Percentiles rank a stretch among this genome's conserved stretches.
phyloP scores from a whole-genome alignment of 306 rosid genomes.

The Castanospermum australe region DNA sequence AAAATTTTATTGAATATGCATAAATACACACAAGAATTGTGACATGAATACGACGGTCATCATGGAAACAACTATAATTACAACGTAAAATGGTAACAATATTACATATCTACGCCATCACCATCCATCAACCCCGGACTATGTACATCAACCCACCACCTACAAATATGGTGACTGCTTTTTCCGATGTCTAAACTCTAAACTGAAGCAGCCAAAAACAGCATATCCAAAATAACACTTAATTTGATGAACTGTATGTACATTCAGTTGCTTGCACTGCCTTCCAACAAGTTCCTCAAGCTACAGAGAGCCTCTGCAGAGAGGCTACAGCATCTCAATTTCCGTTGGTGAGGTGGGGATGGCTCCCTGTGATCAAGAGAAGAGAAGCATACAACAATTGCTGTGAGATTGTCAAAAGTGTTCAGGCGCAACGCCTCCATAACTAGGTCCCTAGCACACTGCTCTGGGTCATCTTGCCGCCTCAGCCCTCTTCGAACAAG shows the following conservation, averaged over 20 bases:
- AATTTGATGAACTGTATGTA: conserved; percentile 17
- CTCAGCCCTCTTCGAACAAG: conserved; percentile 75
- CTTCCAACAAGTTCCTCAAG: conserved; percentile 80
- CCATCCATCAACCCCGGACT: conserved; percentile 32
- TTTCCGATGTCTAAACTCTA: conserved; percentile 38
- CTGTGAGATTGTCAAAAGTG: conserved; percentile 87
- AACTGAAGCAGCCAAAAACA: conserved; percentile 67
- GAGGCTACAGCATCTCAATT: conserved; percentile 76
- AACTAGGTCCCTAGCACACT: conserved; percentile 83
- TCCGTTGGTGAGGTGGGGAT: conserved; percentile 55
- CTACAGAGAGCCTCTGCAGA: conserved; percentile 90
- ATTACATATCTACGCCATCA: conserved; percentile 39
- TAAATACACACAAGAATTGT: conserved; percentile 26
- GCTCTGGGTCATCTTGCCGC: conserved; percentile 76
- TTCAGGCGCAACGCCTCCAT: conserved; percentile 79
- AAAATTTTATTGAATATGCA: conserved; percentile 22
- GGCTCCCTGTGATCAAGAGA: conserved; percentile 45
- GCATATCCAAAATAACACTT: conserved; percentile 24
- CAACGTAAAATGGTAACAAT: conserved; percentile 29
- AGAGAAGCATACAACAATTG: conserved; percentile 70
- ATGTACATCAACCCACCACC: conserved; percentile 51
- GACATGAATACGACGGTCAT: conserved; percentile 29
- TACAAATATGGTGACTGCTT: conserved; percentile 63
- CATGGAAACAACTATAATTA: conserved; percentile 22
- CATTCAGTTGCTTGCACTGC: conserved; percentile 54